phyloP scores from a whole-genome alignment of 257 asterid genomes.

The Primulina eburnea region DNA sequence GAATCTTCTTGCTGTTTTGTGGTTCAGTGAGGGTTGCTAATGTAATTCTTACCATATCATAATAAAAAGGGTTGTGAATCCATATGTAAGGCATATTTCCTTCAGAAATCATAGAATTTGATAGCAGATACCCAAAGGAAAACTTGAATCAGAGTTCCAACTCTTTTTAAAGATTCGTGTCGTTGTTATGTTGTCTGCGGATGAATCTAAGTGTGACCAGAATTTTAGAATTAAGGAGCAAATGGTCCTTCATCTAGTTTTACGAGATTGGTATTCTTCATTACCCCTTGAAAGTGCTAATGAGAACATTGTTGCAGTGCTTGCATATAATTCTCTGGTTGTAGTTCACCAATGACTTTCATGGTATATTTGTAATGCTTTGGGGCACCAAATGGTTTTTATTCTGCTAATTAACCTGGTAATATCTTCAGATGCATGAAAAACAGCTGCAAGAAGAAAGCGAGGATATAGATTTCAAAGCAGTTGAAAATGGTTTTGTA shows the following conservation, averaged over 20 bases:
- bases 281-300: not conserved
- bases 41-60: not conserved
- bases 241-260: not conserved
- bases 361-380: not conserved
- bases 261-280: not conserved
- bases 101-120: not conserved
- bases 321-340: not conserved
- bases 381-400: not conserved
- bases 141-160: not conserved
- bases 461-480: slow-evolving; percentile 78
- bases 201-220: not conserved
- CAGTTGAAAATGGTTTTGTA: slow-evolving; percentile 82
- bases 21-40: not conserved
- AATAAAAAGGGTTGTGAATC: not conserved
- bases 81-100: not conserved
- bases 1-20: not conserved
- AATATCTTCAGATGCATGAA: slow-evolving; percentile 56
- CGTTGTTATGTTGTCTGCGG: not conserved
- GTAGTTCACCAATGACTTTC: not conserved
- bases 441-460: slow-evolving; percentile 66
- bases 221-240: too few species aligned
- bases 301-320: not conserved
- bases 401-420: slow-evolving; percentile 21
- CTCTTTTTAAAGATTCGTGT: not conserved
- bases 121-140: not conserved